Evolutionary conservation across 371 early-diverging fungal genomes (phyloP), one percentile per base, ranked within the genome.

Genomic region (Rhizopus microsporus): DNA sequence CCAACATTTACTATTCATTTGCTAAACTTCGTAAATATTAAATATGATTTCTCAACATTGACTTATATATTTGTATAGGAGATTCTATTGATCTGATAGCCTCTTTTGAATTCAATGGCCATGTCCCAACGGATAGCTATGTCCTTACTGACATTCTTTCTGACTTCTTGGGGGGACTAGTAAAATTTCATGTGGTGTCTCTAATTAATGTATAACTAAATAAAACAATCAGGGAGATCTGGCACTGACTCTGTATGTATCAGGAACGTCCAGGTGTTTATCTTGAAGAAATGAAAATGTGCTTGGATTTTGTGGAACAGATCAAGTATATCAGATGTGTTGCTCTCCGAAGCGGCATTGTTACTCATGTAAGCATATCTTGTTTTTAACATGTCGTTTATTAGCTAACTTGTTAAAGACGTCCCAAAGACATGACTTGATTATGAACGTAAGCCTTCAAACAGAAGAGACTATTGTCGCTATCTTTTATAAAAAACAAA

Each of bases 1-100:
- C 46, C 1, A 30, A 46, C 29, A 46, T 46, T 8, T 46, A 46
- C 29, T 46, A 46, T 29, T 46, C 46, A n/a, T 46, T 46, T 15
- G 30, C 30, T 29, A 46, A 46, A 29, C 29, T 46, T 9, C 46
- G 46, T 23, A 46, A 46, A 43, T 3, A 43, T 12, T 9, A 37
- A 37, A 12, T 1, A 37, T 9, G 37, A 37, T 12, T 1, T 5
- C 43, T 43, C 43, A 6, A n/a, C n/a, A n/a, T 6, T 43, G 10
- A 43, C n/a, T 43, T 43, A n/a, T 23, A 6, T 1, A 43, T 43
- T 43, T n/a, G 7, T 46, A 0, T 46, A 46, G 46, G 29, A 12
- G 29, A 46, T 46, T 46, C 23, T 23, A 29, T 46, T 29, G 12
- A 46, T 4, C 17, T 46, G 10, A 29, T 46, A 8, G 29, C 29